A percentile compares a stretch with the other conserved stretches of the same genome.
Evolutionary conservation across 2,329 filamentous ascomycete species (phyloP).

Genomic region (Alternaria alternata): DNA sequence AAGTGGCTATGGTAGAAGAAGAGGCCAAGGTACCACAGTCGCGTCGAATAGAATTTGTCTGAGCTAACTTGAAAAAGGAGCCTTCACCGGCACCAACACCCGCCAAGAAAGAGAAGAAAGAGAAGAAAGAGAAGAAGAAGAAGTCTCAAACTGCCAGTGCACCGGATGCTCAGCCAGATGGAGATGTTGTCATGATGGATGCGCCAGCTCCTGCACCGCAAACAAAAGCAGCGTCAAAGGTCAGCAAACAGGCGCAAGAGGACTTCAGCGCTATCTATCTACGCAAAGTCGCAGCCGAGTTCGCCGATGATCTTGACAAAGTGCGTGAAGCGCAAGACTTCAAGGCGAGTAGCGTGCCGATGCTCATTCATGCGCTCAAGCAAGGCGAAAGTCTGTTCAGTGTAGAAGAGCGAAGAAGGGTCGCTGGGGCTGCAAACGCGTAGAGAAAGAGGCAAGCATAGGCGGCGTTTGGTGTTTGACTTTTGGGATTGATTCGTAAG

Average conservation of each 20-base stretch:
- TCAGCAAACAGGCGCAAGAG: constrained; percentile 21
- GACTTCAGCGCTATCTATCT: constrained; percentile 73
- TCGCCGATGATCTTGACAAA: constrained; percentile 77
- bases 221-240: constrained; percentile 8
- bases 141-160: constrained; percentile 1
- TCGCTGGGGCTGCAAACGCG: constrained; percentile 37
- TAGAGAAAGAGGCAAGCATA: constrained; percentile 12
- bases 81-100: constrained; percentile 8
- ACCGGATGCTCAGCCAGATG: constrained; percentile 16
- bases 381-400: constrained; percentile 72
- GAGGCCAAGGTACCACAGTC: not conserved
- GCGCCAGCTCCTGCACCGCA: constrained; percentile 15
- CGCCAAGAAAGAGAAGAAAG: constrained; percentile 26
- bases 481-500: not conserved
- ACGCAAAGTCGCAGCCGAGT: constrained; percentile 72
- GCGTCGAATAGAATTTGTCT: not conserved
- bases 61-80: constrained; percentile 6
- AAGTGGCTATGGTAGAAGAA: constrained; percentile 8
- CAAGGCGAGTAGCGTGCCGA: constrained; percentile 66
- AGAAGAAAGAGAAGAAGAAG: constrained; percentile 27
- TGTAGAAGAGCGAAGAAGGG: constrained; percentile 59
- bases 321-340: constrained; percentile 75
- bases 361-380: constrained; percentile 72
- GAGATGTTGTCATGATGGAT: constrained; percentile 32
- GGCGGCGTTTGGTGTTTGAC: constrained; percentile 23